A percentile compares a stretch with the other conserved stretches of the same genome.
phyloP scores from a whole-genome alignment of 306 rosid species.

The Urtica urens region DNA sequence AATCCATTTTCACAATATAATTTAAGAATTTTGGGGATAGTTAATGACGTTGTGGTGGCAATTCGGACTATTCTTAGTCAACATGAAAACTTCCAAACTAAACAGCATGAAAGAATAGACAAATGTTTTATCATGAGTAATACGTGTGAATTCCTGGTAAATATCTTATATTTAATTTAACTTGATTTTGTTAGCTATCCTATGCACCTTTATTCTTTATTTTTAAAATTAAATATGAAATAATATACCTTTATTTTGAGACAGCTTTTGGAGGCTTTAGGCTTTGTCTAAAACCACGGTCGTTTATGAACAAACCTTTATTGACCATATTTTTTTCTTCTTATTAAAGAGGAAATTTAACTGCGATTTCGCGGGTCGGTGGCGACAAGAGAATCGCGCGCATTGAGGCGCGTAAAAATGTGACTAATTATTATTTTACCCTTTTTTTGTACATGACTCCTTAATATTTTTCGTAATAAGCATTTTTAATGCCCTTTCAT shows the following conservation, averaged over 20 bases:
- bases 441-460: no score
- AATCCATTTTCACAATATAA: not conserved
- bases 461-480: no score
- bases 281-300: not conserved
- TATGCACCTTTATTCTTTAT: no score
- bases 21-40: not conserved
- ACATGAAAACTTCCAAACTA: not conserved
- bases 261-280: no score
- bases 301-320: not conserved
- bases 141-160: not conserved
- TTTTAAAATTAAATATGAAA: no score
- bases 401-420: not conserved
- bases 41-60: not conserved
- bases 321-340: constrained; percentile 7
- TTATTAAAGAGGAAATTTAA: constrained; percentile 1
- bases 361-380: constrained; percentile 11
- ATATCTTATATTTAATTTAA: not conserved
- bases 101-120: not conserved
- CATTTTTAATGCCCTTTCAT: no score
- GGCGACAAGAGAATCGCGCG: not conserved
- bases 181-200: not conserved
- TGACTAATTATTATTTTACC: no score
- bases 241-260: no score
- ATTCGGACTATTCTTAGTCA: not conserved
- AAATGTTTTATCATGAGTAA: not conserved